These are phyloP conservation scores for Cordyceps javanica DNA, from an alignment of 2,329 filamentous ascomycete genomes.

Conservation along the genomic window DNA sequence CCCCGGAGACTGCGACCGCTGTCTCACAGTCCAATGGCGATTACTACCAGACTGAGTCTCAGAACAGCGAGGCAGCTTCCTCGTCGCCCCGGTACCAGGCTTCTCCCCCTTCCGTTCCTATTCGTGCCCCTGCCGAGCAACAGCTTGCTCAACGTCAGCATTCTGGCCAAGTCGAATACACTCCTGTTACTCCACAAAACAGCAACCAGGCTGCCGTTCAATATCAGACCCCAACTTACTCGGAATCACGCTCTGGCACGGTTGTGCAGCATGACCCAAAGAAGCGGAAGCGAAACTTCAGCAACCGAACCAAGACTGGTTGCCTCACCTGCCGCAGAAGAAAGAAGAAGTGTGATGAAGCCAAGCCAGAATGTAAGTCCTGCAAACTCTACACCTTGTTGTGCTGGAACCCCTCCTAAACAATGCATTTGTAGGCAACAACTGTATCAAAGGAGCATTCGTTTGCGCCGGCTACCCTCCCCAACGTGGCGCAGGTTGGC, in stretches of 20 bases:
- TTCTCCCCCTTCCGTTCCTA: not conserved
- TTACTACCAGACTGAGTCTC: constrained; percentile 38
- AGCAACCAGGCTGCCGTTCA: constrained; percentile 34
- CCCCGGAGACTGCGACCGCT: constrained; percentile 36
- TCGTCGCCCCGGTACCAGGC: constrained; percentile 35
- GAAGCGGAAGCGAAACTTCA: constrained; percentile 76
- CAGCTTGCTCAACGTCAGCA: constrained; percentile 26
- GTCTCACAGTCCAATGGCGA: constrained; percentile 35
- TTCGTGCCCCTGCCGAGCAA: constrained; percentile 28
- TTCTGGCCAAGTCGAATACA: constrained; percentile 44
- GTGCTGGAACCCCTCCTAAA: not conserved
- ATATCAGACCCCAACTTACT: constrained; percentile 36
- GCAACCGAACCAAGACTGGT: constrained; percentile 91
- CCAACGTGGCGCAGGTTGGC: constrained; percentile 64
- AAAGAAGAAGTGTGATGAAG: constrained; percentile 98
- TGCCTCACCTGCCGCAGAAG: constrained; percentile 86
- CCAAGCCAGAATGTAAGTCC: constrained; percentile 79
- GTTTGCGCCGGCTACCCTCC: constrained; percentile 87
- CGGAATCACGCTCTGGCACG: constrained; percentile 42
- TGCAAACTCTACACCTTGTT: too few species aligned
- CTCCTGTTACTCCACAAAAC: constrained; percentile 37
- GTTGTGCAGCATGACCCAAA: constrained; percentile 55
- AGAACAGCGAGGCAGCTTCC: constrained; percentile 37
- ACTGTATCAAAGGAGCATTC: constrained; percentile 86
- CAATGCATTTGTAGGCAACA: constrained; percentile 56